Conservation (phyloP, 148 eudicot species). For the Rhododendron molle region DNA sequence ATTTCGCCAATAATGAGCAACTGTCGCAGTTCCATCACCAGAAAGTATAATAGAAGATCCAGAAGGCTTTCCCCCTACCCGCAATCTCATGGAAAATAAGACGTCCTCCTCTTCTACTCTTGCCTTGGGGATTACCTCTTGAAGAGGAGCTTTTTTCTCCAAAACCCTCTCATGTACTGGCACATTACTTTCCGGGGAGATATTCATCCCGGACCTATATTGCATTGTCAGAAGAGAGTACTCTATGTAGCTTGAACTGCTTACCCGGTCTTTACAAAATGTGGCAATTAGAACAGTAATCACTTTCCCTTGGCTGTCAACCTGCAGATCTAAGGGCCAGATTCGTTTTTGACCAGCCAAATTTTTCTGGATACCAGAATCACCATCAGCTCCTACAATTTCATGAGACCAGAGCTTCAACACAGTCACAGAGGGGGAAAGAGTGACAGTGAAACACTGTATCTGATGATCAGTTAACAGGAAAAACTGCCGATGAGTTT, state of each 20-base stretch:
- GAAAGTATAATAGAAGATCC: slow-evolving; percentile 90
- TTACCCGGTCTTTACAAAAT: slow-evolving; percentile 77
- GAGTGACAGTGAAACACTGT: slow-evolving; percentile 61
- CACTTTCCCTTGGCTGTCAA: slow-evolving; percentile 73
- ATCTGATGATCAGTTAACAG: slow-evolving; percentile 76
- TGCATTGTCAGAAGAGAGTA: slow-evolving; percentile 92
- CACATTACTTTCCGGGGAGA: slow-evolving; percentile 23
- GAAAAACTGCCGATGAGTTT: slow-evolving; percentile 56
- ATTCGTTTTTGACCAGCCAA: slow-evolving; percentile 89
- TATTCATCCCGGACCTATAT: slow-evolving; percentile 67
- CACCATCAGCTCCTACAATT: slow-evolving; percentile 79
- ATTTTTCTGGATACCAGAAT: slow-evolving; percentile 80
- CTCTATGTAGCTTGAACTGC: slow-evolving; percentile 87
- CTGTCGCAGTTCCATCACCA: slow-evolving; percentile 95
- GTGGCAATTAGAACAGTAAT: slow-evolving; percentile 77
- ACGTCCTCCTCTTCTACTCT: slow-evolving; percentile 87
- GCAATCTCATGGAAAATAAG: slow-evolving; percentile 83
- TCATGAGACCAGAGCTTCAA: slow-evolving; percentile 85
- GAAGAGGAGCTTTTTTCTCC: slow-evolving; percentile 83
- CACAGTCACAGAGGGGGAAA: slow-evolving; percentile 39
- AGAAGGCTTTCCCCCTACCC: slow-evolving; percentile 88
- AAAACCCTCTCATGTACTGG: slow-evolving; percentile 45
- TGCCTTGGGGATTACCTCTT: slow-evolving; percentile 85
- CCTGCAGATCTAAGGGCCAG: slow-evolving; percentile 92
- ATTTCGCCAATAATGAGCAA: slow-evolving; percentile 64